Base-by-base conservation (phyloP, 164 flowering plant genomes). In the Protea cynaroides region DNA sequence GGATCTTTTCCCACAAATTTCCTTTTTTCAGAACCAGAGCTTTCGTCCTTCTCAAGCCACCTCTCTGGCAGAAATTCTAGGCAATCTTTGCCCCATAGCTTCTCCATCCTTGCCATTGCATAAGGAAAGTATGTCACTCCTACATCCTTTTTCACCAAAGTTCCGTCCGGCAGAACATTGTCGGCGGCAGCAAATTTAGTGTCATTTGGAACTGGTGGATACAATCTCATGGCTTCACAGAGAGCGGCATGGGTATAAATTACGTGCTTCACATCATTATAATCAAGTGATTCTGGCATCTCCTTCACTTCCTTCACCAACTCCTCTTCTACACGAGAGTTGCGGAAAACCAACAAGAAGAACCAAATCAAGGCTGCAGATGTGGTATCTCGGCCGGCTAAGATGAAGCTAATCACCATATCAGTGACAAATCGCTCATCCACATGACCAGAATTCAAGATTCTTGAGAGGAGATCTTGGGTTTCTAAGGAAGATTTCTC, bases 301-400 rank as follows among this genome's bases (percentile, higher is more conserved):
- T 60, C 71, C 1, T 12, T 15, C 19, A 79, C 68, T 36, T 81
- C 87, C 12, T 58, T 50, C 5, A 79, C 13, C 10, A 81, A 74
- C 49, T 74, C 65, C 0, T 50, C 56, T 37, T 81, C 87, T 3
- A 60, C 76, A 11, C 53, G 56, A 5, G 78, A 72, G 65, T 74
- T 19, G 4, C 40, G 11, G 6, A 57, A 57, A 0, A 83, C 14
- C 3, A 81, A 56, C 84, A 82, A 81, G 69, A 83, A 83, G 36
- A 72, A 79, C 83, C 84, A 81, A 18, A 82, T 72, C 38, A 83
- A 59, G 2, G 81, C 81, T 0, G 82, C 76, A 0, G 86, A 83
- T 0, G 84, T 79, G 0, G 86, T 75, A 75, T 83, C 87, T 0
- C 78, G 67, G 3, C 85, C 87, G 0, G 87, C 85, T 8, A 78